A percentile compares a stretch with the other conserved stretches of the same genome.
phyloP scores from a whole-genome alignment of 1,284 basidiomycete genomes.

The Ustilago xerochloae region DNA sequence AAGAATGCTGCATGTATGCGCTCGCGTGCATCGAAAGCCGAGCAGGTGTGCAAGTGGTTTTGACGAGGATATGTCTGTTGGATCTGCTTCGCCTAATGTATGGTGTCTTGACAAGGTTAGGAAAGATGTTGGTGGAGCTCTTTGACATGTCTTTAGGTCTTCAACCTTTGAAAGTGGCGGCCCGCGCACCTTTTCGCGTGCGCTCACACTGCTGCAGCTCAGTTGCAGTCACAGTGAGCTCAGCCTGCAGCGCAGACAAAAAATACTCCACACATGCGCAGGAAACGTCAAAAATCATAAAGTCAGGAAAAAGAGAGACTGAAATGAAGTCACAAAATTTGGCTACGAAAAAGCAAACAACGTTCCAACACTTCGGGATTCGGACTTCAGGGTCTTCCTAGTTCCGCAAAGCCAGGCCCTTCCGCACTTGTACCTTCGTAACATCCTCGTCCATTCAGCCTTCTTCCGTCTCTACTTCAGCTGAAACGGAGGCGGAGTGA shows the following conservation, averaged over 20 bases:
- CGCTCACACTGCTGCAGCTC: too few species aligned
- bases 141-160: neutral
- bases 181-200: too few species aligned
- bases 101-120: too few species aligned
- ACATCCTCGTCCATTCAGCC: too few species aligned
- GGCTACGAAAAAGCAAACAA: neutral
- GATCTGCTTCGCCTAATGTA: too few species aligned
- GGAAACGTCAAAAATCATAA: neutral
- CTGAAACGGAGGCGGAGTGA: neutral
- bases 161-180: too few species aligned
- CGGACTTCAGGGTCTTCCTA: constrained; percentile 1
- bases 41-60: too few species aligned
- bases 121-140: neutral
- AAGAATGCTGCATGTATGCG: neutral
- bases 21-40: too few species aligned
- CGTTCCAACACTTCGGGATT: neutral
- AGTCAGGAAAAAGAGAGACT: neutral
- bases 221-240: constrained; percentile 11
- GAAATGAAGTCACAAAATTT: constrained; percentile 3
- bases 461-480: neutral
- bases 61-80: too few species aligned
- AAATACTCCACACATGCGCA: constrained; percentile 7
- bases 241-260: constrained; percentile 17
- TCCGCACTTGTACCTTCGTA: neutral
- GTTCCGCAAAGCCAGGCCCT: too few species aligned